Evolutionary conservation across 2,329 filamentous ascomycete genomes (phyloP).

Genomic region (Pyrenochaeta sp.): DNA sequence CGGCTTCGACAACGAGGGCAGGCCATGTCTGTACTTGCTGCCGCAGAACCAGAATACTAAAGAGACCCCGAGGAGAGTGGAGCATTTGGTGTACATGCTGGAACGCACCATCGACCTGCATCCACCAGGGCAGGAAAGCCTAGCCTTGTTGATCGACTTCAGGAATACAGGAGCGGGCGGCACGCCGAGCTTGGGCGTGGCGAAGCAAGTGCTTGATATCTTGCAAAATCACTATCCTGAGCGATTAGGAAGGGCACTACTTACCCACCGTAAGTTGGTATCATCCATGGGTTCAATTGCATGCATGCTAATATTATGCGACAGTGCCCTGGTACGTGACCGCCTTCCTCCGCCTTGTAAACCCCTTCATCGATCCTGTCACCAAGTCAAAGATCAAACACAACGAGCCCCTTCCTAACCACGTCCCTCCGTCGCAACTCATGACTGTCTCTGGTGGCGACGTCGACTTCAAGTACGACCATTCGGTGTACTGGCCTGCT

Average conservation of each 20-base stretch:
- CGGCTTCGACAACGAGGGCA: slow-evolving; percentile 83
- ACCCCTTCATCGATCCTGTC: slow-evolving; percentile 93
- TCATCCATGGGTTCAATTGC: background rate
- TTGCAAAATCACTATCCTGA: slow-evolving; percentile 97
- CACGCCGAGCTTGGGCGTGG: slow-evolving; percentile 79
- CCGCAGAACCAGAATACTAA: slow-evolving; percentile 94
- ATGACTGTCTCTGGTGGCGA: slow-evolving; percentile 81
- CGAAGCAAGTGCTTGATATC: slow-evolving; percentile 85
- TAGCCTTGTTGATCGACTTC: slow-evolving; percentile 92
- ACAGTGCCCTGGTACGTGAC: slow-evolving; percentile 88
- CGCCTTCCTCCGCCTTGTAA: slow-evolving; percentile 96
- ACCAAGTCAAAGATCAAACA: slow-evolving; percentile 97
- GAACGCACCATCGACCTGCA: slow-evolving; percentile 89
- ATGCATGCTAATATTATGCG: slow-evolving; percentile 7
- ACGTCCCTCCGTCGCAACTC: slow-evolving; percentile 83
- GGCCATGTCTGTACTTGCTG: slow-evolving; percentile 91
- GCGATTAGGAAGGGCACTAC: slow-evolving; percentile 84
- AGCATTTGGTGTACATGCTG: slow-evolving; percentile 96
- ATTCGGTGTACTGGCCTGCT: slow-evolving; percentile 87
- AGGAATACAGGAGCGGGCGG: slow-evolving; percentile 77
- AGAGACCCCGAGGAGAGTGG: slow-evolving; percentile 81
- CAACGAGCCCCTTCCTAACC: slow-evolving; percentile 87
- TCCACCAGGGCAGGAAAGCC: slow-evolving; percentile 83
- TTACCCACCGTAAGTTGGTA: slow-evolving; percentile 77
- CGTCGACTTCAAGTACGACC: slow-evolving; percentile 91